A percentile compares a stretch with the other conserved stretches of the same genome.
Evolutionary conservation across 257 asterid species (phyloP).

Genomic region (Scutellaria galericulata): DNA sequence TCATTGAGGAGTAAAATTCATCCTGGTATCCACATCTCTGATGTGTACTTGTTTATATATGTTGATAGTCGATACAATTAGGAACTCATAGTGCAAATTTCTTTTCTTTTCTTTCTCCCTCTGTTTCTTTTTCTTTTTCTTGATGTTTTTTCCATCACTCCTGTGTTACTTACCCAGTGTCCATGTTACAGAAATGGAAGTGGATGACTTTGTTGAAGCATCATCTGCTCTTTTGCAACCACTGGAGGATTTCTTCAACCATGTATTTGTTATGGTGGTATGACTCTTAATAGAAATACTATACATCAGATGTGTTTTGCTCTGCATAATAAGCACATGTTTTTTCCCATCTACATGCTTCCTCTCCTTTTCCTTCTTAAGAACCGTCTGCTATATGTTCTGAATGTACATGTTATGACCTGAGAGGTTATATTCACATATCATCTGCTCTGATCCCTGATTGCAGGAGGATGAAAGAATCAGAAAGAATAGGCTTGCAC

Average conservation of each 20-base stretch:
- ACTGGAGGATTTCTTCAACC: conserved; percentile 81
- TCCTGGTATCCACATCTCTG: conserved; percentile 55
- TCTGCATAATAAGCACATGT: no score
- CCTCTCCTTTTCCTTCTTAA: no score
- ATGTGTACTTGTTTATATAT: conserved; percentile 22
- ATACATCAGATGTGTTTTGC: no score
- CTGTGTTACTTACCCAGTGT: conserved; percentile 15
- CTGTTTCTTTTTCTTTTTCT: no score
- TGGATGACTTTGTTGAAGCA: conserved; percentile 82
- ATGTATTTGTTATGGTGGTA: conserved; percentile 97
- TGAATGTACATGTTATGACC: no score
- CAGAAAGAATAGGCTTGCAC: conserved; percentile 86
- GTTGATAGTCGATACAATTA: conserved; percentile 21
- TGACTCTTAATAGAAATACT: conserved; percentile 30
- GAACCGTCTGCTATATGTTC: no score
- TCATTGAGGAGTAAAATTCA: conserved; percentile 67
- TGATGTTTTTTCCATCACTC: not conserved
- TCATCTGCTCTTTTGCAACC: conserved; percentile 73
- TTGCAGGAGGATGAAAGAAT: conserved; percentile 88
- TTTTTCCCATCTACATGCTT: no score
- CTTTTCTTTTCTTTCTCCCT: not conserved
- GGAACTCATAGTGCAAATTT: conserved; percentile 4
- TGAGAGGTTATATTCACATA: not conserved
- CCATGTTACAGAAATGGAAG: conserved; percentile 73
- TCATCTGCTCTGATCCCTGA: conserved; percentile 5